A percentile compares a stretch with the other conserved stretches of the same genome.
Evolutionary conservation across 805 yeast species (phyloP).

Genomic region (Pichia phayaonensis): DNA sequence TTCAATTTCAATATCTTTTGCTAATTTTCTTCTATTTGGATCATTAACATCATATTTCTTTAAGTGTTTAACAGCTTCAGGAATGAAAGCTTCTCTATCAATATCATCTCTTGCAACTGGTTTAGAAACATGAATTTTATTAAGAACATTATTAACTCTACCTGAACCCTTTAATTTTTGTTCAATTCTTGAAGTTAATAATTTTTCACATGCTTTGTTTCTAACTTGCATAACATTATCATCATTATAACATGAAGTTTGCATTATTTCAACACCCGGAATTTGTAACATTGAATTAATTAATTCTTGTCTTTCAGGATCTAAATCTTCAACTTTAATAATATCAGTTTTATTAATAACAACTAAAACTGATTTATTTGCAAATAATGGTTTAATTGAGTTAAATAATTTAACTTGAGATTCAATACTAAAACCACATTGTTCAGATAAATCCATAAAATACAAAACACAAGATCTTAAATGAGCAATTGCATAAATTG

Average conservation of each 20-base stretch:
- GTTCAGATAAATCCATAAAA: slow-evolving; percentile 98
- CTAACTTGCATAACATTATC: slow-evolving; percentile 94
- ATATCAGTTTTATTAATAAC: slow-evolving; percentile 95
- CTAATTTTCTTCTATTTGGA: slow-evolving; percentile 73
- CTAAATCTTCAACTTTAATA: slow-evolving; percentile 76
- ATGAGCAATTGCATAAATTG: slow-evolving; percentile 97
- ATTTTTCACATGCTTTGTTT: slow-evolving; percentile 95
- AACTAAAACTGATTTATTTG: slow-evolving; percentile 92
- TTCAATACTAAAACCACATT: slow-evolving; percentile 96
- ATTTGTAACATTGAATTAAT: slow-evolving; percentile 55
- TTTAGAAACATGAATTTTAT: slow-evolving; percentile 89
- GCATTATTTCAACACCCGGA: slow-evolving; percentile 86
- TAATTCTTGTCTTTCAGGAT: slow-evolving; percentile 62
- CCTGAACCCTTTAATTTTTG: slow-evolving; percentile 92
- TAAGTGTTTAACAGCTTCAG: slow-evolving; percentile 57
- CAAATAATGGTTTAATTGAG: slow-evolving; percentile 93
- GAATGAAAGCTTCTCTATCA: slow-evolving; percentile 72
- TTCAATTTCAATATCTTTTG: slow-evolving; percentile 85
- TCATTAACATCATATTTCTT: slow-evolving; percentile 71
- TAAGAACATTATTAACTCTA: slow-evolving; percentile 79
- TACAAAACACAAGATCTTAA: slow-evolving; percentile 92
- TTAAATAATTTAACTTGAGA: slow-evolving; percentile 96
- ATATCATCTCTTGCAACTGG: slow-evolving; percentile 87
- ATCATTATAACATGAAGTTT: slow-evolving; percentile 88
- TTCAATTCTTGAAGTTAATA: slow-evolving; percentile 91